These are phyloP conservation scores for Pelargonium cotyledonis DNA, from an alignment of 441 rosid genomes.

Conservation along the genomic window DNA sequence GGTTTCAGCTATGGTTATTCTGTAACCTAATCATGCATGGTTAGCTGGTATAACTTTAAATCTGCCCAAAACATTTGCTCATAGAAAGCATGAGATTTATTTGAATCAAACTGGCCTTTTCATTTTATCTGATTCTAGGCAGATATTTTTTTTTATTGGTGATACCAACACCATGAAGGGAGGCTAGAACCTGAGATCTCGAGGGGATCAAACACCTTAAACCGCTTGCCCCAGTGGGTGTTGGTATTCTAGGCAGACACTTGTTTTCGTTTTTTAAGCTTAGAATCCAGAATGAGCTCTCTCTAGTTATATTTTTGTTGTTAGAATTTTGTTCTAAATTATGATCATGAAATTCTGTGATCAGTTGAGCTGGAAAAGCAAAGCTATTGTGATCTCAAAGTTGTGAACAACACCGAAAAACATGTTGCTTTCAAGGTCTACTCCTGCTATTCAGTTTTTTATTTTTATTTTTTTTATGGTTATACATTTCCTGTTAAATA, in stretches of 20 bases:
- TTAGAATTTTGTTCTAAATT: conserved; percentile 4
- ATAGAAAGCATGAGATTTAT: too few relatives aligned
- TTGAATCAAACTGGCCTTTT: too few relatives aligned
- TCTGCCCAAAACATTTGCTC: too few relatives aligned
- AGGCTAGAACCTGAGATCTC: too few relatives aligned
- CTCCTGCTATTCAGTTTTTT: conserved; percentile 9
- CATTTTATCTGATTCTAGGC: too few relatives aligned
- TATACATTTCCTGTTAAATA: background rate
- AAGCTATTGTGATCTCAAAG: conserved; percentile 81
- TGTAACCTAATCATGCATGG: too few relatives aligned
- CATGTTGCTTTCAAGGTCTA: conserved; percentile 88
- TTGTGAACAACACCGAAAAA: conserved; percentile 75
- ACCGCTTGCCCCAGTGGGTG: too few relatives aligned
- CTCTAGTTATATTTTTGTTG: background rate
- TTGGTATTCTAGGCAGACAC: background rate
- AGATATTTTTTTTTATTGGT: too few relatives aligned
- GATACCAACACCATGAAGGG: too few relatives aligned
- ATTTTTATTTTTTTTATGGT: conserved; percentile 4
- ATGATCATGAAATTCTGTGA: conserved; percentile 20
- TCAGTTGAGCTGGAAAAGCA: conserved; percentile 88
- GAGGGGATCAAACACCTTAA: too few relatives aligned
- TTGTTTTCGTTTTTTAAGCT: conserved; percentile 10
- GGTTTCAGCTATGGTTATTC: too few relatives aligned
- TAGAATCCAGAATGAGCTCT: background rate
- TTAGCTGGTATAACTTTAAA: too few relatives aligned